Evolutionary conservation across 1,139 yeast genomes (phyloP), one percentile per base, ranked within the genome.

Genomic region (Diutina siamensis): DNA sequence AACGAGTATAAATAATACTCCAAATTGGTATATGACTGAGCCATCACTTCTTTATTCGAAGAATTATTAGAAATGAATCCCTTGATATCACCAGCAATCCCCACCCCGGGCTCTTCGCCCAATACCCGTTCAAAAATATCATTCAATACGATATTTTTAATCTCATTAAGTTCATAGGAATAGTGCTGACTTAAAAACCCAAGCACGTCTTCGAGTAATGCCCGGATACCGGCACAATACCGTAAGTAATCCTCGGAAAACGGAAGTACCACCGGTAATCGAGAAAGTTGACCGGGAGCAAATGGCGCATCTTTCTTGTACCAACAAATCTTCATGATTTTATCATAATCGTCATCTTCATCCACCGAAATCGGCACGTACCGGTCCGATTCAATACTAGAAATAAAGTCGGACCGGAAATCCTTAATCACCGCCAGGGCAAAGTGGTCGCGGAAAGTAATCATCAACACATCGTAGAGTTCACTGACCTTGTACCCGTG

Each of bases 221-320:
- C 74, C 46, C 87, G 72, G 20, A 86, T 64, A 44, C 85, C 81
- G 27, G 85, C 76, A 61, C 97, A 89, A 36, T 87, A 80, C 62
- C 85, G 82, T 17, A 94, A 89, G 56, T 87, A 89, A 52, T 87
- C 80, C 49, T 85, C 85, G 49, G 96, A 86, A 58, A 89, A 92
- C 3, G 98, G 97, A 48, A 89, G 69, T 2, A 79, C 72, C n/a
- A 80, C 71, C 0, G 96, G 95, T 57, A 84, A 60, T 3, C 57
- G 53, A 45, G 55, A 51, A 44, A 64, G 56, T 40, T 64, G 63
- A 3, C 60, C 54, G 28, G 74, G 70, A 5, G 70, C 64, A 57
- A 69, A 70, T 46, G 68, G 57, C 2, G 74, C 72, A 44, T 72
- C 73, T 13, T 74, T 70, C 49, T 75, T 74, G 58, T 82, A 83